Percentiles rank a stretch among this genome's conserved stretches.
Conservation (phyloP, 1,139 yeast genomes). For the Pichia sp. region DNA sequence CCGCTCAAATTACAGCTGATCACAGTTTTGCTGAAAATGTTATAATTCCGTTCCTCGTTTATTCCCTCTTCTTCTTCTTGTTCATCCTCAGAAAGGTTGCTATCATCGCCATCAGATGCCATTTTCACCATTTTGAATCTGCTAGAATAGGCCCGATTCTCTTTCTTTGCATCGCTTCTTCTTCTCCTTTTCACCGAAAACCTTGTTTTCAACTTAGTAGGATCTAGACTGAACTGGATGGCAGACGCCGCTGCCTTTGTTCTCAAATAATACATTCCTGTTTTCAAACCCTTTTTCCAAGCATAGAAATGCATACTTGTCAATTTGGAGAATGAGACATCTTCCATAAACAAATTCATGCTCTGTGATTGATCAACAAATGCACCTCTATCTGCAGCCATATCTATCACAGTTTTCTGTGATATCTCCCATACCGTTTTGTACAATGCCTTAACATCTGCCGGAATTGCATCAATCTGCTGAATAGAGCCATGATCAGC, state of each 20-base stretch:
- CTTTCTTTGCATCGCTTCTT: no score
- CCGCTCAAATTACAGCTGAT: slow-evolving; percentile 34
- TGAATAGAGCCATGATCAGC: slow-evolving; percentile 85
- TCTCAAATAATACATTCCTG: slow-evolving; percentile 96
- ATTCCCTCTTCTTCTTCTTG: slow-evolving; percentile 1
- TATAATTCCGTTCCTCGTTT: slow-evolving; percentile 4
- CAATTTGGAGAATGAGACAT: slow-evolving; percentile 88
- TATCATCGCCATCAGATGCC: no score
- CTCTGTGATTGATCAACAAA: slow-evolving; percentile 94
- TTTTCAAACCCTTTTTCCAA: slow-evolving; percentile 94
- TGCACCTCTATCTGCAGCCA: slow-evolving; percentile 95
- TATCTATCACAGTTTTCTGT: slow-evolving; percentile 78
- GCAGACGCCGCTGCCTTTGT: slow-evolving; percentile 96
- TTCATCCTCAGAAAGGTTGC: no score
- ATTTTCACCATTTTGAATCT: no score
- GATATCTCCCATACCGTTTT: slow-evolving; percentile 97
- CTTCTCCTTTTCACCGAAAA: no score
- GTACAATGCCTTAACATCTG: slow-evolving; percentile 68
- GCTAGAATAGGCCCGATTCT: no score
- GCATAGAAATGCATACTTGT: slow-evolving; percentile 98
- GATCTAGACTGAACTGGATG: slow-evolving; percentile 84
- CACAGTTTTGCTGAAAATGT: slow-evolving; percentile 22
- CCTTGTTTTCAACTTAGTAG: no score
- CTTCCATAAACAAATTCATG: slow-evolving; percentile 74
- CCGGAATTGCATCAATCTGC: slow-evolving; percentile 67